Evolutionary conservation across 1,284 basidiomycete genomes (phyloP), one percentile per base, ranked within the genome.

Genomic region (Xerocomus amazonicus): DNA sequence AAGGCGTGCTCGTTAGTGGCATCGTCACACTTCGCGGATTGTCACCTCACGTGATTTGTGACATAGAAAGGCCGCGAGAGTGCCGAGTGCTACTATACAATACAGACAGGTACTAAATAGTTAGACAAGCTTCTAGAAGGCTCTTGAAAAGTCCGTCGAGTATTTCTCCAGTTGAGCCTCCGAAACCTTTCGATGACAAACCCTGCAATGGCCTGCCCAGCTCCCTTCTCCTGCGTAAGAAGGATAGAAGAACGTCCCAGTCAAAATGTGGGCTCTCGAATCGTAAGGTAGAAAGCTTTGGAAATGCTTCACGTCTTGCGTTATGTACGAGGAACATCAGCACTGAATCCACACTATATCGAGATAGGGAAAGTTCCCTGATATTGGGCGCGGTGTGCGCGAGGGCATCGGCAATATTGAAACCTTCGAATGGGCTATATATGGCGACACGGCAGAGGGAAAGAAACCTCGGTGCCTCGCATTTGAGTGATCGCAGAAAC

Each of bases 241-340:
- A 66, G 43, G 50, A 58, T 17, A 69, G 41, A 27, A 69, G 37
- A n/a, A 56, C 49, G 39, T 63, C 61, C 66, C 66, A 64, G 40
- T 66, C 59, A 42, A 68, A 59, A 16, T 67, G 63, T 27, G 65
- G 61, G 16, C 51, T 45, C 10, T 59, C 59, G 14, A 64, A 52
- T 13, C 46, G 51, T 14, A 64, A 38, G 2, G 37, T 45, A 14
- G 14, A 44, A 36, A 69, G 58, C 29, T 44, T 57, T 13, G 45
- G 53, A 31, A 64, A 68, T 13, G 65, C 61, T 34, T 65, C 59
- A 36, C 44, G 42, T 55, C 65, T 67, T n/a, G 63, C 52, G n/a
- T 68, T 56, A 45, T 68, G 65, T 14, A 49, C 38, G 10, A 64
- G 65, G 45, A 50, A 63, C 35, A 35, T 47, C 39, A 64, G 39